phyloP scores from a whole-genome alignment of 805 yeast species.

The Candida sakaeoensis region DNA sequence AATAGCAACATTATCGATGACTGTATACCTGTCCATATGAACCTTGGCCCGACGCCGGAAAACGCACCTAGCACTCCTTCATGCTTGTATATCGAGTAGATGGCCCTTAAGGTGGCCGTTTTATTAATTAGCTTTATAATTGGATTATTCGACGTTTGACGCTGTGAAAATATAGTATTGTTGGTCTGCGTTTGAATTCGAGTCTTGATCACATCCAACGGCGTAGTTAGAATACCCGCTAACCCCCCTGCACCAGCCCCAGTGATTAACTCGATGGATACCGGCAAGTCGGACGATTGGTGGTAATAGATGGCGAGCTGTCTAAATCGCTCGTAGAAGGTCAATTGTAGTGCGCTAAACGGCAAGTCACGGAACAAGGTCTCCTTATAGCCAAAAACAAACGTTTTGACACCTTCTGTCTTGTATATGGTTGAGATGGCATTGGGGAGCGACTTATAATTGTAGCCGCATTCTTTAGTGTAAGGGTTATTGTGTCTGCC shows the following conservation, averaged over 20 bases:
- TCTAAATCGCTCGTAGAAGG: conserved; percentile 86
- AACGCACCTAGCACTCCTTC: conserved; percentile 83
- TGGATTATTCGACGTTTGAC: conserved; percentile 3
- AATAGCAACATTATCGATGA: conserved; percentile 89
- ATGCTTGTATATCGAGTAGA: conserved; percentile 47
- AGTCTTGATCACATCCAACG: conserved; percentile 88
- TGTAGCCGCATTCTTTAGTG: conserved; percentile 75
- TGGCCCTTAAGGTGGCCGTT: conserved; percentile 29
- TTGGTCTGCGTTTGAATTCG: conserved; percentile 85
- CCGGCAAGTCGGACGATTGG: conserved; percentile 43
- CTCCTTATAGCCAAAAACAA: conserved; percentile 91
- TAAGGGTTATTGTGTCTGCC: conserved; percentile 79
- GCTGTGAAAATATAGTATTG: conserved; percentile 7
- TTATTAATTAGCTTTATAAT: conserved; percentile 13
- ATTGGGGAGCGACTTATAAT: conserved; percentile 69
- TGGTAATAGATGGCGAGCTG: conserved; percentile 48
- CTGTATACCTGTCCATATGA: conserved; percentile 94
- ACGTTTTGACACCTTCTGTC: conserved; percentile 70
- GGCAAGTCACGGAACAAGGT: conserved; percentile 91
- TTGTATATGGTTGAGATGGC: conserved; percentile 63
- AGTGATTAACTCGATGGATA: conserved; percentile 65
- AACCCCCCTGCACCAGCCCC: conserved; percentile 97
- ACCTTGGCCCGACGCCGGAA: conserved; percentile 94
- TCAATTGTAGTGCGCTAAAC: conserved; percentile 92
- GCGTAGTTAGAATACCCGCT: conserved; percentile 87